Evolutionary conservation across 805 yeast genomes (phyloP).

Genomic region (Candida maesae): DNA sequence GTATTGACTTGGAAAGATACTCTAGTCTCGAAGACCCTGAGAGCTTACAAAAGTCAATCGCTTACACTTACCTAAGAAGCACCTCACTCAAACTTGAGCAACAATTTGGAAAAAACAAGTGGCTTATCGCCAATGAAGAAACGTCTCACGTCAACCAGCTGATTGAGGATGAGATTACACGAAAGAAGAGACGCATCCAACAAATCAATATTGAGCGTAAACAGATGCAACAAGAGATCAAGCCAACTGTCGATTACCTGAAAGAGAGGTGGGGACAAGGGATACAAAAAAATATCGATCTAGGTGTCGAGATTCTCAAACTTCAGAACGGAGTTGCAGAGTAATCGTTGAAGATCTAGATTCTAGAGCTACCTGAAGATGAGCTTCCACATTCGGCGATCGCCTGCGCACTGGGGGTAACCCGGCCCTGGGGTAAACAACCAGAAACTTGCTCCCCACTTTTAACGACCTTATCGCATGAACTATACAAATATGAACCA

Average conservation of each 20-base stretch:
- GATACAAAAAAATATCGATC: slow-evolving; percentile 28
- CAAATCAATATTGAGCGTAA: slow-evolving; percentile 41
- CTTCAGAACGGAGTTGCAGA: slow-evolving; percentile 3
- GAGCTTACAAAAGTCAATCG: slow-evolving; percentile 22
- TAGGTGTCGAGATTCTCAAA: slow-evolving; percentile 34
- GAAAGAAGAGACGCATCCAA: slow-evolving; percentile 41
- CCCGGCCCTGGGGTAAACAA: not conserved
- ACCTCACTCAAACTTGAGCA: slow-evolving; percentile 37
- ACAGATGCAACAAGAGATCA: slow-evolving; percentile 38
- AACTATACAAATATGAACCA: no score
- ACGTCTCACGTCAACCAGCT: slow-evolving; percentile 28
- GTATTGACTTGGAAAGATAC: slow-evolving; percentile 35
- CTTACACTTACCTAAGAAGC: slow-evolving; percentile 30
- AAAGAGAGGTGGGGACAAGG: slow-evolving; percentile 48
- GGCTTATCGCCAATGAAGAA: slow-evolving; percentile 34
- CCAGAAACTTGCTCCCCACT: no score
- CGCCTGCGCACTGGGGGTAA: not conserved
- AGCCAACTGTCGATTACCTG: slow-evolving; percentile 43
- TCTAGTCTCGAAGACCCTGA: slow-evolving; percentile 27
- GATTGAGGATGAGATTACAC: slow-evolving; percentile 28
- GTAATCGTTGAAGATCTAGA: no score
- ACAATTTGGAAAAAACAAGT: slow-evolving; percentile 34
- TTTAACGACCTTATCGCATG: no score
- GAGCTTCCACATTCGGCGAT: not conserved
- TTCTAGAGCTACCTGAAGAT: no score